Evolutionary conservation across 1,284 basidiomycete genomes (phyloP), one percentile per base, ranked within the genome.

Genomic region (Sanghuangporus weigelae): DNA sequence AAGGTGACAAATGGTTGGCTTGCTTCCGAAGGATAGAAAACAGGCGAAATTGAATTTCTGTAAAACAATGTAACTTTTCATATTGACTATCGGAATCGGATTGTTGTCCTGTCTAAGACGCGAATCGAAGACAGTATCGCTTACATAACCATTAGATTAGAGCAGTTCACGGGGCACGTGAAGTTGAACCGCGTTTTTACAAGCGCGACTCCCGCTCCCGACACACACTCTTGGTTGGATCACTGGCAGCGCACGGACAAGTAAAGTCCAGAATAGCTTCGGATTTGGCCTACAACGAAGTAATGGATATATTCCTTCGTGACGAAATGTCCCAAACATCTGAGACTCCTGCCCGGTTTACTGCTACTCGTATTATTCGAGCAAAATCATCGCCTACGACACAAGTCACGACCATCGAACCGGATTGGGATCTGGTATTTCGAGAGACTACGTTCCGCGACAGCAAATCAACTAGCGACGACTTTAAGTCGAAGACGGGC

Each of bases 1-100:
- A 83, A 39, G 95, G 95, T 31, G 84, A 92, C 61, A 98, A 98
- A 76, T 97, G 85, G 85, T 79, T 95, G 39, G 92, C 91, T 11
- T 93, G 92, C 72, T 95, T 93, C 73, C 79, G 84, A 68, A 80
- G 89, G 68, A 80, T 87, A 64, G 79, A 84, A 70, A 46, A 26
- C 26, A 35, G 21, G 31, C 54, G 63, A 38, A 40, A 16, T 19
- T 58, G 48, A 59, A 38, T 10, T 49, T n/a, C 14, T 16, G 19
- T n/a, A 49, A 19, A 7, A 16, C 12, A 16, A 16, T 19, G 2
- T 49, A 49, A 19, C 48, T 49, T 49, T 49, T 16, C 19, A 49
- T 16, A 19, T 19, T 49, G 10, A 19, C 2, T 2, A 19, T 49
- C 40, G n/a, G n/a, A 42, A 19, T 49, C 40, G n/a, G n/a, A 42